Evolutionary conservation across 2,329 filamentous ascomycete genomes (phyloP), one percentile per base, ranked within the genome.

Genomic region (Botrytis galanthina): DNA sequence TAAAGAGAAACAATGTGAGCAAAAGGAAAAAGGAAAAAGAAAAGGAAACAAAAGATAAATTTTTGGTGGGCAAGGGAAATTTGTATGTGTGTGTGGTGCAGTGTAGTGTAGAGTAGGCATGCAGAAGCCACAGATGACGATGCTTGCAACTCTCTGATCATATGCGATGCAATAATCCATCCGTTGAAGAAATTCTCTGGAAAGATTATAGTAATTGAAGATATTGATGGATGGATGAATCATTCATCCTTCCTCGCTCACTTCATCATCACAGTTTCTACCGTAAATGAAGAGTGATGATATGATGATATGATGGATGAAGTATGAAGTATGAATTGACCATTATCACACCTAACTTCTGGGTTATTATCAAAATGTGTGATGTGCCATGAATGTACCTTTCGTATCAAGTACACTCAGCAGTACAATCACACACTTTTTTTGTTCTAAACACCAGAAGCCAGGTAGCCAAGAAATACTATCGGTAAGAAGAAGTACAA

Each of bases 381-480:
- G 66, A 68, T 68, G 64, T 57, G 42, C 48, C 9, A 22, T 42
- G 64, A 68, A 68, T 29, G 64, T 54, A 35, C 64, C 51, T 35
- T 57, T 57, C 29, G 12, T 9, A 32, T 57, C 18, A n/a, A 57
- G 64, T 68, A 42, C 64, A 57, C 22, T 42, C 64, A 22, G 48
- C 64, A 14, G 48, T 9, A 57, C 64, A 54, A 68, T 57, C 64
- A 68, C 64, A 57, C 64, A 42, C 64, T 39, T 67, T 37, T 29
- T 54, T 37, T n/a, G 22, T 51, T n/a, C 22, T 66, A 67, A 37
- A 67, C 64, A 14, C 64, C 64, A 68, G 64, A 54, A 57, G 64
- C 64, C 48, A 29, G 48, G 57, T n/a, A 12, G 48, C 64, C 64
- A 68, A 68, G 64, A 57, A n/a, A 68, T 57, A 68, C 66, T 68